Conservation (phyloP, 2,329 filamentous ascomycete genomes). For the Epichloe aotearoae region DNA sequence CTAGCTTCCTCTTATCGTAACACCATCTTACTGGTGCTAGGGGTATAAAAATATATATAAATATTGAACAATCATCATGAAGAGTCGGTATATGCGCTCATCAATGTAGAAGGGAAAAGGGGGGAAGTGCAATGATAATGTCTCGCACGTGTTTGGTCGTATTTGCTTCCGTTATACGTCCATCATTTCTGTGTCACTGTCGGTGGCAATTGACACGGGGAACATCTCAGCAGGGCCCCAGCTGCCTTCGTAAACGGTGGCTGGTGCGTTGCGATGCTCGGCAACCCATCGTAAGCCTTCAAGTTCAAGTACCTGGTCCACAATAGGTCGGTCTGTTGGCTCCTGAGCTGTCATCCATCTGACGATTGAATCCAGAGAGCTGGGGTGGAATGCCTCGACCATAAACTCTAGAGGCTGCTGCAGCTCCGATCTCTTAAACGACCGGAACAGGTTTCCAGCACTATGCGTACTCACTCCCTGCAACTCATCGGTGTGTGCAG, state of each 20-base stretch:
- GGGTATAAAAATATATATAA: constrained; percentile 1
- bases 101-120: neutral
- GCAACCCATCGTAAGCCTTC: constrained; percentile 72
- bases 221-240: constrained; percentile 66
- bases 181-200: constrained; percentile 45
- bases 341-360: constrained; percentile 76
- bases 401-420: constrained; percentile 72
- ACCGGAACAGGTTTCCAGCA: constrained; percentile 27
- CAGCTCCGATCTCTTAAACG: constrained; percentile 35
- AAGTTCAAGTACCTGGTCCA: constrained; percentile 58
- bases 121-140: neutral
- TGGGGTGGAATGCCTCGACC: constrained; percentile 56
- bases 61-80: constrained; percentile 3
- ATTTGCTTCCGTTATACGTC: constrained; percentile 31
- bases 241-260: constrained; percentile 92
- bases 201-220: constrained; percentile 22
- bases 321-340: constrained; percentile 57
- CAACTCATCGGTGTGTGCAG: constrained; percentile 22
- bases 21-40: constrained; percentile 4
- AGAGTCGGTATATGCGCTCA: neutral
- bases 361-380: constrained; percentile 74
- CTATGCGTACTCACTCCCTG: constrained; percentile 19
- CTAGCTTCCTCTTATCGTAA: constrained; percentile 9
- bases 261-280: constrained; percentile 63
- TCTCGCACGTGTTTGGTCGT: neutral